Evolutionary conservation across 768 basidiomycete species (phyloP), one percentile per base, ranked within the genome.

Genomic region (Ephemerocybe angulata): DNA sequence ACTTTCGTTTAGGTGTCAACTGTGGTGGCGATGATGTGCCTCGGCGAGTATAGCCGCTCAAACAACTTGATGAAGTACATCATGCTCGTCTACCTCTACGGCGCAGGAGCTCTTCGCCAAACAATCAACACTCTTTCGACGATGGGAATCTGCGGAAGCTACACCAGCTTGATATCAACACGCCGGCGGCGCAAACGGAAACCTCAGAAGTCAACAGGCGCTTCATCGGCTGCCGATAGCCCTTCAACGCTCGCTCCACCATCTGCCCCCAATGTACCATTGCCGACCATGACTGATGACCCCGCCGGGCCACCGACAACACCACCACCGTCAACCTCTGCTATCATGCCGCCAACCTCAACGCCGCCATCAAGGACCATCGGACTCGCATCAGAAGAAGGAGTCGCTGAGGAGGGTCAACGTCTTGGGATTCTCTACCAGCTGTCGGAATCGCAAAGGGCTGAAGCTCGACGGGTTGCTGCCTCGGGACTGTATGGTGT

Each of bases 71-170:
- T 57, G 1, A 63, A 63, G 25, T 58, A 63, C 1, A 60, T 70
- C 11, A 52, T 71, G 25, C 61, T 60, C 1, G 53, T 73, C 1
- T 75, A 70, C 43, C 51, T 70, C 0, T 73, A 71, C 54, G 67
- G 68, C 1, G 58, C 59, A 2, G 72, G 72, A 1, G 64, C 70
- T 1, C 67, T 68, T 29, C 61, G 69, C 0, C 73, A 74, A 46
- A 54, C 62, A 0, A 67, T 73, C 6, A 44, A 60, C 5, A 63
- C 73, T 10, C 33, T 73, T 2, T 64, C 67, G 2, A 58, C 62
- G 22, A 38, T 72, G 2, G 71, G 72, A 0, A 22, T 70, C 10
- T 61, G 59, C 0, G 64, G 66, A 41, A 72, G 71, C 56, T 74
- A 73, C 52, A 54, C 57, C 3, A 62, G 55, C 25, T 25, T 72